Percentiles rank a stretch among this genome's conserved stretches.
Evolutionary conservation across 2,329 filamentous ascomycete species (phyloP).

Genomic region (Exophiala oligosperma): DNA sequence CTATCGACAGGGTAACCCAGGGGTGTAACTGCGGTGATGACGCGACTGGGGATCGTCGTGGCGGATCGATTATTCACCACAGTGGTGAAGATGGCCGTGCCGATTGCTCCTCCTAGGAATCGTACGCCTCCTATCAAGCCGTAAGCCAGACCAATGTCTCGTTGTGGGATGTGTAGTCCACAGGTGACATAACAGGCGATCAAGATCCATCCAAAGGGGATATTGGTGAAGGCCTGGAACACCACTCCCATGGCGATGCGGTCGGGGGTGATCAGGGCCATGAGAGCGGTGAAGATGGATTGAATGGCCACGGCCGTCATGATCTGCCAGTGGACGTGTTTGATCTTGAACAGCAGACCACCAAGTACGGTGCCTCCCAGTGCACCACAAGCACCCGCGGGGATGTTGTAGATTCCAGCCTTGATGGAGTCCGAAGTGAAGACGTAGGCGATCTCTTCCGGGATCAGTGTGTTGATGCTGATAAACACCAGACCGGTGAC

Average conservation of each 20-base stretch:
- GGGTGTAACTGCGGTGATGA: conserved; percentile 33
- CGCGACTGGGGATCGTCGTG: neutral
- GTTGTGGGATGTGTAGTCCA: conserved; percentile 15
- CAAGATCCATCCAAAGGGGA: conserved; percentile 2
- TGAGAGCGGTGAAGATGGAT: neutral
- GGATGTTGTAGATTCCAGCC: conserved; percentile 41
- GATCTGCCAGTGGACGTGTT: neutral
- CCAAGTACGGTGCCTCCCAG: neutral
- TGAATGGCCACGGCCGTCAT: neutral
- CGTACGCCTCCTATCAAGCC: conserved; percentile 25
- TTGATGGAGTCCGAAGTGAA: conserved; percentile 40
- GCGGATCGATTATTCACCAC: conserved; percentile 17
- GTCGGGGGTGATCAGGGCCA: neutral
- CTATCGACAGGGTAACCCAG: conserved; percentile 40
- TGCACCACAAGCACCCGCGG: conserved; percentile 21
- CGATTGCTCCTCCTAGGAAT: conserved; percentile 26
- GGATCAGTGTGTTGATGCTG: conserved; percentile 47
- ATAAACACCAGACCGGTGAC: conserved; percentile 48
- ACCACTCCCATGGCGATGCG: neutral
- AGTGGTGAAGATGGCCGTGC: conserved; percentile 26
- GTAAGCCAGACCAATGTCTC: conserved; percentile 29
- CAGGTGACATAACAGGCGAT: neutral
- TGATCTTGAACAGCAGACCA: neutral
- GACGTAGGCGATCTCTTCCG: conserved; percentile 40
- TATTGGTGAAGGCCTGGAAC: neutral